Conservation (phyloP, 176 grass and related monocot genomes). For the Aechmea fasciata region DNA sequence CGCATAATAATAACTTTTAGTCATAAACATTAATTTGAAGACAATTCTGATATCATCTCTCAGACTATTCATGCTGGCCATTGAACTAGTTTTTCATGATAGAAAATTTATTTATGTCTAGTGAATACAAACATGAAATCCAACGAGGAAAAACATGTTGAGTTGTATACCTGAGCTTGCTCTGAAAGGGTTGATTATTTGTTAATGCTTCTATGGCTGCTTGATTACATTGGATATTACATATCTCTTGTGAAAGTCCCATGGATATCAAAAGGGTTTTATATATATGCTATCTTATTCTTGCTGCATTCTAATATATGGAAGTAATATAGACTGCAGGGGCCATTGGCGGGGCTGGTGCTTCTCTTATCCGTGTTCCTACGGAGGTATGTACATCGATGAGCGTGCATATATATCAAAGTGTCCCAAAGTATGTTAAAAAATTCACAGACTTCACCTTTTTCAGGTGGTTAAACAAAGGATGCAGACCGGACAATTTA, state of each 20-base stretch:
- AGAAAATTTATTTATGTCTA: too few relatives aligned
- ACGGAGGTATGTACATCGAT: slow-evolving; percentile 55
- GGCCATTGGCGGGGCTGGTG: slow-evolving; percentile 74
- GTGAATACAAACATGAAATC: neutral
- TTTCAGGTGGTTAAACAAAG: slow-evolving; percentile 90
- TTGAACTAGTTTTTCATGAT: too few relatives aligned
- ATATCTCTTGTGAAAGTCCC: neutral
- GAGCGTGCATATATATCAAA: neutral
- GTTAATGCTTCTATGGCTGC: neutral
- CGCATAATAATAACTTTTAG: too few relatives aligned
- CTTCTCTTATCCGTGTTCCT: slow-evolving; percentile 85
- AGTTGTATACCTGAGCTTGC: neutral
- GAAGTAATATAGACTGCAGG: neutral
- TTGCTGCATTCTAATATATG: neutral
- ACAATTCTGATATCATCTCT: too few relatives aligned
- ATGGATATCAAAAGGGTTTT: neutral
- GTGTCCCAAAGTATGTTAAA: neutral
- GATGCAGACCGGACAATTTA: slow-evolving; percentile 87
- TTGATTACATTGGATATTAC: neutral
- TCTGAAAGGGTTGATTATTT: neutral
- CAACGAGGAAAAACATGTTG: neutral
- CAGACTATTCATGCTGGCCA: too few relatives aligned
- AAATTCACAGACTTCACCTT: slow-evolving; percentile 1
- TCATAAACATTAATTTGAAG: too few relatives aligned
- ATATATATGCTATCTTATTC: neutral